phyloP scores from a whole-genome alignment of 371 early-diverging fungal genomes.

The Sporodiniella umbellata region DNA sequence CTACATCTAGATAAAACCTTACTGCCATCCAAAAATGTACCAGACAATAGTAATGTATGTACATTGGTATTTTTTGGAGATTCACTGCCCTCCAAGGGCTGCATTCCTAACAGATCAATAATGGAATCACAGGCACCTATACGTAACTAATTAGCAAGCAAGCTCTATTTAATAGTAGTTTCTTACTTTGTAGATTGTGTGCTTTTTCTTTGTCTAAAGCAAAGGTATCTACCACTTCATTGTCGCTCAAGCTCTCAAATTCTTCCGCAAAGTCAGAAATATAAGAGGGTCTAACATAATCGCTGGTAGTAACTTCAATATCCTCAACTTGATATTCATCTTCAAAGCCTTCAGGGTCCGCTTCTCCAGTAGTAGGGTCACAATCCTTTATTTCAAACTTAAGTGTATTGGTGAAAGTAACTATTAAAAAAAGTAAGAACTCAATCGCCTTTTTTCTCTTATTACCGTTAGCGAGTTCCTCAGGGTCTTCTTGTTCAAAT shows the following conservation, averaged over 20 bases:
- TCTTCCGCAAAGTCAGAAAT: conserved; percentile 44
- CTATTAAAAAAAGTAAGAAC: conserved; percentile 21
- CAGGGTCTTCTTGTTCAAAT: conserved; percentile 59
- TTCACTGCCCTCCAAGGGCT: conserved; percentile 69
- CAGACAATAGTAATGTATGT: conserved; percentile 84
- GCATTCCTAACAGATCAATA: conserved; percentile 82
- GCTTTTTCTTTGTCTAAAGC: conserved; percentile 67
- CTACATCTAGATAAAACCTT: conserved; percentile 77
- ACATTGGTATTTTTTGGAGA: conserved; percentile 74
- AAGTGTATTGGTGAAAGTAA: conserved; percentile 83
- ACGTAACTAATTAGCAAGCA: neutral
- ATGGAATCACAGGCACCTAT: conserved; percentile 67
- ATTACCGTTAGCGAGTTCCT: conserved; percentile 56
- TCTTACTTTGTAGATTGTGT: conserved; percentile 64
- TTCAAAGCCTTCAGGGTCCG: conserved; percentile 91
- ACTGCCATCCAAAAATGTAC: conserved; percentile 79
- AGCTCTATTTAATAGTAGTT: neutral
- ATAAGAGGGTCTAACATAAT: conserved; percentile 89
- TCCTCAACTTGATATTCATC: conserved; percentile 94
- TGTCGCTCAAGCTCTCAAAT: conserved; percentile 76
- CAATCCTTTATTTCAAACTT: conserved; percentile 92
- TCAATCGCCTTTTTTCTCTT: neutral
- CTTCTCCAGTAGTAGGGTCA: conserved; percentile 89
- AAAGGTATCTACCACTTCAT: conserved; percentile 85
- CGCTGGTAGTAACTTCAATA: conserved; percentile 77